A percentile compares a stretch with the other conserved stretches of the same genome.
Evolutionary conservation across 1,139 yeast species (phyloP).

Genomic region (Lodderomyces margitis): DNA sequence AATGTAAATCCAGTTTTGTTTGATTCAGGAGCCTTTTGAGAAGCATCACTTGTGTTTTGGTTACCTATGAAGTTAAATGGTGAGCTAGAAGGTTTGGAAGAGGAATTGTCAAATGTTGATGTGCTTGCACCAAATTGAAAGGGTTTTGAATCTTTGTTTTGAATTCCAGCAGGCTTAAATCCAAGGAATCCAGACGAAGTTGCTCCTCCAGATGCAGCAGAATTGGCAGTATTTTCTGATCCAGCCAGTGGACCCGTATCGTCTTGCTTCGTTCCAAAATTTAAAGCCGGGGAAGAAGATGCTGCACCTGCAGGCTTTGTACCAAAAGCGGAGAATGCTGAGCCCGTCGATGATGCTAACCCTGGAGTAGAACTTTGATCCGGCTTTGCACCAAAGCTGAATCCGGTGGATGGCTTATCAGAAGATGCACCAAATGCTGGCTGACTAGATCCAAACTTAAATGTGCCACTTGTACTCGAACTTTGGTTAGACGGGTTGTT

Average conservation of each 20-base stretch:
- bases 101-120: background rate
- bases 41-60: background rate
- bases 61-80: background rate
- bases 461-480: background rate
- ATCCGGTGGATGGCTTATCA: slow-evolving; percentile 2
- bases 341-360: too few relatives aligned
- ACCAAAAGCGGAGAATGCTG: too few relatives aligned
- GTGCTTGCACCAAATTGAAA: slow-evolving; percentile 19
- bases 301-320: background rate
- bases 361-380: background rate
- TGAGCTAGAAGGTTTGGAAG: background rate
- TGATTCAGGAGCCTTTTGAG: background rate
- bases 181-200: slow-evolving; percentile 7
- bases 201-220: slow-evolving; percentile 4
- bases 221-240: slow-evolving; percentile 14
- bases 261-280: slow-evolving; percentile 4
- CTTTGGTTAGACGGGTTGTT: background rate
- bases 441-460: background rate
- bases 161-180: background rate
- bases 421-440: background rate
- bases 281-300: slow-evolving; percentile 3
- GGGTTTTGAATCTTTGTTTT: slow-evolving; percentile 15
- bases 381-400: slow-evolving; percentile 5
- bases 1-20: background rate
- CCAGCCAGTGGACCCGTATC: background rate